These are phyloP conservation scores for Petunia axillaris DNA, from an alignment of 257 asterid species.

Conservation along the genomic window DNA sequence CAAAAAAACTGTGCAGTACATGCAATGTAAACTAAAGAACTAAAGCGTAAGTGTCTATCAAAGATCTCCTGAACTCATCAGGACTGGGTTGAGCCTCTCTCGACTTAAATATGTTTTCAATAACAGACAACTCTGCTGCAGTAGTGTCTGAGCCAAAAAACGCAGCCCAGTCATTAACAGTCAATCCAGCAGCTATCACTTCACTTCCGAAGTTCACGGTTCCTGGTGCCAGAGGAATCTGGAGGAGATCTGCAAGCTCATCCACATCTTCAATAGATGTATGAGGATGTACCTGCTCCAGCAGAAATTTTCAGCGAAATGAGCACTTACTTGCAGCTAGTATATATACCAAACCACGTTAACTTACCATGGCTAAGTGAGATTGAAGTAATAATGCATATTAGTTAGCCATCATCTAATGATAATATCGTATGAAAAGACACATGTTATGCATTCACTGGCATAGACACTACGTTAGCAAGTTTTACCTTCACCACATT, in stretches of 20 bases:
- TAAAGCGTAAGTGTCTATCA: constrained; percentile 71
- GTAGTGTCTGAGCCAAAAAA: constrained; percentile 90
- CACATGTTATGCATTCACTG: too few relatives aligned
- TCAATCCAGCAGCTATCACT: constrained; percentile 72
- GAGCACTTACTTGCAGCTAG: too few relatives aligned
- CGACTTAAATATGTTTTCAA: constrained; percentile 57
- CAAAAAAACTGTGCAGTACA: background rate
- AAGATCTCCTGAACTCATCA: constrained; percentile 78
- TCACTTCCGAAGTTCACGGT: constrained; percentile 86
- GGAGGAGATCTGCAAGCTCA: constrained; percentile 83
- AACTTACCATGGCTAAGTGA: too few relatives aligned
- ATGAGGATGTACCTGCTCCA: constrained; percentile 51
- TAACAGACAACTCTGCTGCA: constrained; percentile 77
- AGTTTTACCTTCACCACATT: too few relatives aligned
- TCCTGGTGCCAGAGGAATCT: constrained; percentile 86
- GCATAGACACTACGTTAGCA: too few relatives aligned
- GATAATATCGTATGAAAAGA: too few relatives aligned
- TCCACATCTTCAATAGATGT: constrained; percentile 87
- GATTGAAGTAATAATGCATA: too few relatives aligned
- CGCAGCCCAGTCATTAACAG: constrained; percentile 82
- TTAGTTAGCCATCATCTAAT: too few relatives aligned
- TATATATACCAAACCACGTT: too few relatives aligned
- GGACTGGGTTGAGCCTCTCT: constrained; percentile 75
- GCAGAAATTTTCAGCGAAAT: too few relatives aligned
- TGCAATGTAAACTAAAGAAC: background rate